Evolutionary conservation across 495 filamentous ascomycete genomes (phyloP), one percentile per base, ranked within the genome.

Genomic region (Polyplosphaeria fusca): DNA sequence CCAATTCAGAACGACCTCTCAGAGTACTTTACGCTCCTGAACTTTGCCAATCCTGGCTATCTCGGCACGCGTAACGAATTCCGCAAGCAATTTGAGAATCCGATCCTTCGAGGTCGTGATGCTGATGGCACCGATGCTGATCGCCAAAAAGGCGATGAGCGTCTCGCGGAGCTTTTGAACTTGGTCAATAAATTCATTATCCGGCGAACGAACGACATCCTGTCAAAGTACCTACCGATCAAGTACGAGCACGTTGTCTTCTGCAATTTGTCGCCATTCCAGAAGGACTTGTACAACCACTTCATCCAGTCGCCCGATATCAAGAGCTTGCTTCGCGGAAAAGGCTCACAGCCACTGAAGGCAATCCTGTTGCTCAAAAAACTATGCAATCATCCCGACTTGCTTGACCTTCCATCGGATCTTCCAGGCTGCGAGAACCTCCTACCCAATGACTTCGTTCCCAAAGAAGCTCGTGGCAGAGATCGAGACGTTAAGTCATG

Each of bases 181-280:
- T 75, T 94, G 28, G 93, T 99, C 62, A 96, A 97, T 74, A 96
- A 95, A 65, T 99, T 97, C 76, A 96, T 99, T 71, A 99, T 99
- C 67, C 88, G 93, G 39, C 84, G 93, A 24, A 97, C 92, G 0
- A 99, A 99, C 77, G 93, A 99, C 67, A 92, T 99, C 49, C 74
- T 99, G 18, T 95, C 92, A 35, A 97, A 99, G 68, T 99, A 99
- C 71, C 79, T 99, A 43, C 94, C 93, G 2, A 83, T 97, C 73
- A 99, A 99, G 73, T 99, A 99, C 73, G 93, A 99, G 67, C 93
- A 99, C 71, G 93, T 99, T 25, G 94, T 99, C n/a, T 99, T 99
- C 76, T 99, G 93, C 78, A 95, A 94, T 64, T 79, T 96, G 27
- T 86, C 91, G 20, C 85, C 87, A 0, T 97, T 99, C 73, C 93